These are phyloP conservation scores for Amoeboaphelidium protococcarum DNA, from an alignment of 371 early-diverging fungal genomes.

Conservation along the genomic window DNA sequence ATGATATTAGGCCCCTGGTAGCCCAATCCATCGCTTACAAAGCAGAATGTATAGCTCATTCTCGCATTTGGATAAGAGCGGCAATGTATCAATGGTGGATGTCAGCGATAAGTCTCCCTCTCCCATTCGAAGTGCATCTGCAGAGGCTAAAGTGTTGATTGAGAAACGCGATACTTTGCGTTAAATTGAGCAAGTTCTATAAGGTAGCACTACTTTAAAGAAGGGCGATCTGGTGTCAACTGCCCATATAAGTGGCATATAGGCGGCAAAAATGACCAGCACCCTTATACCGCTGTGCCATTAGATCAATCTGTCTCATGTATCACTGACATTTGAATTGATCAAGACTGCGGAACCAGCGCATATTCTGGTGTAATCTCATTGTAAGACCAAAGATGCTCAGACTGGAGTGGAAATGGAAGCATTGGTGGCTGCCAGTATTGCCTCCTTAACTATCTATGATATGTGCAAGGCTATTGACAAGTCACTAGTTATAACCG, in stretches of 20 bases:
- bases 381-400: constrained; percentile 27
- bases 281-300: constrained; percentile 69
- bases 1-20: constrained; percentile 7
- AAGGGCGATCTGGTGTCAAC: constrained; percentile 71
- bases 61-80: too few relatives aligned
- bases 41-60: too few relatives aligned
- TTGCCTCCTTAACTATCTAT: constrained; percentile 42
- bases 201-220: constrained; percentile 10
- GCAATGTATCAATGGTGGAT: constrained; percentile 66
- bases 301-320: constrained; percentile 38
- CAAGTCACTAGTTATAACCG: constrained; percentile 10
- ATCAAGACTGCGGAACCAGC: constrained; percentile 10
- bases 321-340: constrained; percentile 30
- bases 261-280: constrained; percentile 61
- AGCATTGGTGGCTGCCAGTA: constrained; percentile 51
- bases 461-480: constrained; percentile 39
- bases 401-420: constrained; percentile 91
- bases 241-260: constrained; percentile 69
- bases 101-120: constrained; percentile 32
- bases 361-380: constrained; percentile 6
- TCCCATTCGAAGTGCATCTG: constrained; percentile 40
- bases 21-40: background rate
- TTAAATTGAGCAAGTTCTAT: constrained; percentile 11
- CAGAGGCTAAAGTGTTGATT: constrained; percentile 36
- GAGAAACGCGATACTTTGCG: constrained; percentile 24